Percentiles rank a stretch among this genome's conserved stretches.
These are phyloP conservation scores for Cutaneotrichosporon mucoides DNA, from an alignment of 1,284 basidiomycete genomes.

Conservation along the genomic window DNA sequence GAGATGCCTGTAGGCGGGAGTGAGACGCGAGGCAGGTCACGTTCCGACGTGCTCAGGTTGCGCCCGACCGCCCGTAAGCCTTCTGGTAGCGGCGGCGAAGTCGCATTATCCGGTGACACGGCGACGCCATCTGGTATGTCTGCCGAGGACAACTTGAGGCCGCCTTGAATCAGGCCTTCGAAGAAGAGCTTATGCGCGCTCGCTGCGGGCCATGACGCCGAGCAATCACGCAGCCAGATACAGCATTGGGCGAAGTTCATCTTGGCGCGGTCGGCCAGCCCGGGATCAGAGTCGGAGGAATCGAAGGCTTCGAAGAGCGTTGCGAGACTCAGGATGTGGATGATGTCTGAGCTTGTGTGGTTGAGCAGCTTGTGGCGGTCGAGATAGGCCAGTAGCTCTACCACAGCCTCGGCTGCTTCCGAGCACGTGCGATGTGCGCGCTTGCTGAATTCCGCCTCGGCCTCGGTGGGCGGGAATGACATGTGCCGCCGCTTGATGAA, in stretches of 20 bases:
- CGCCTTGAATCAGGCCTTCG: conserved; percentile 42
- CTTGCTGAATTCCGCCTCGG: conserved; percentile 8
- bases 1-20: conserved; percentile 9
- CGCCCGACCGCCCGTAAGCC: conserved; percentile 20
- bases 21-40: not conserved
- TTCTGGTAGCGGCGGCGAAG: conserved; percentile 8
- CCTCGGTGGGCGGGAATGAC: not conserved
- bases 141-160: conserved; percentile 20
- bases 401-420: conserved; percentile 32
- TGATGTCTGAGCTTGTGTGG: conserved; percentile 36
- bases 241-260: conserved; percentile 44
- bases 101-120: not conserved
- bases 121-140: not conserved
- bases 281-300: conserved; percentile 20
- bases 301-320: conserved; percentile 37
- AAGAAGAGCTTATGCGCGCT: conserved; percentile 44
- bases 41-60: conserved; percentile 11
- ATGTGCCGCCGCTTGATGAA: conserved; percentile 25
- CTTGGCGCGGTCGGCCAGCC: conserved; percentile 29
- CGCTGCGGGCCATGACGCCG: conserved; percentile 39
- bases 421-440: conserved; percentile 33
- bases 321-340: conserved; percentile 40
- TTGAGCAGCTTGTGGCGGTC: conserved; percentile 34
- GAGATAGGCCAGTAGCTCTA: conserved; percentile 32
- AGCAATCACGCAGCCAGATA: conserved; percentile 40